phyloP scores from a whole-genome alignment of 2,329 filamentous ascomycete species.

The Hypocreales sp. region DNA sequence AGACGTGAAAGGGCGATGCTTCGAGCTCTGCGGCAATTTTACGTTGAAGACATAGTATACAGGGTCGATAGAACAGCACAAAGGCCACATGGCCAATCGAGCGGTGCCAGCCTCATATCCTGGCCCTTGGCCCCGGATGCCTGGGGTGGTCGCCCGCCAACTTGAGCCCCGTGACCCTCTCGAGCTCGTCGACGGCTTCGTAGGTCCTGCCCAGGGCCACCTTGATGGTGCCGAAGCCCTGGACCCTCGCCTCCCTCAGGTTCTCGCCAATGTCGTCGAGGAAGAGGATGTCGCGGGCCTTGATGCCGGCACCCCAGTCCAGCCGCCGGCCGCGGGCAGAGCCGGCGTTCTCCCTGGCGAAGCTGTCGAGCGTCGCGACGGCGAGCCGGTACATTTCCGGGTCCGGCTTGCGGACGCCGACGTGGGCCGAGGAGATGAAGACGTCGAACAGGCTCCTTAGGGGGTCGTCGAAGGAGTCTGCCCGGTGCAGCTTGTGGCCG shows the following conservation, averaged over 20 bases:
- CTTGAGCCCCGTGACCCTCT: conserved; percentile 54
- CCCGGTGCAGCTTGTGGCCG: conserved; percentile 47
- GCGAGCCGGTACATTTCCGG: conserved; percentile 65
- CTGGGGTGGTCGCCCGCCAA: conserved; percentile 41
- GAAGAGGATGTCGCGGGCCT: conserved; percentile 61
- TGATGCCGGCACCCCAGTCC: conserved; percentile 35
- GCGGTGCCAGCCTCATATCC: conserved; percentile 20
- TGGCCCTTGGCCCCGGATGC: conserved; percentile 27
- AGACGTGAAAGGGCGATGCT: too few species aligned
- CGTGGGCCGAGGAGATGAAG: conserved; percentile 74
- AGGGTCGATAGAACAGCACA: too few species aligned
- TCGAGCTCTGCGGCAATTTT: too few species aligned
- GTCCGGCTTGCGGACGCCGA: conserved; percentile 79
- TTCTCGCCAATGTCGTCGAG: conserved; percentile 93
- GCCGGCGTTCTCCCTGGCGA: conserved; percentile 35
- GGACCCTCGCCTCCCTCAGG: conserved; percentile 58
- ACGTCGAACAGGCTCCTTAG: conserved; percentile 63
- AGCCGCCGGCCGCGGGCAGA: conserved; percentile 19
- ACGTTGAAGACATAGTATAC: too few species aligned
- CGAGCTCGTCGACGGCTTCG: conserved; percentile 70
- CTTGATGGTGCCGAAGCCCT: conserved; percentile 73
- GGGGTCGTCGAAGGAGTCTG: conserved; percentile 36
- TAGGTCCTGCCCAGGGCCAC: conserved; percentile 64
- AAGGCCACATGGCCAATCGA: too few species aligned
- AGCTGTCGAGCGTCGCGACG: conserved; percentile 47